Evolutionary conservation across 345 rosid genomes (phyloP).

Genomic region (Excoecaria cochinchinensis): DNA sequence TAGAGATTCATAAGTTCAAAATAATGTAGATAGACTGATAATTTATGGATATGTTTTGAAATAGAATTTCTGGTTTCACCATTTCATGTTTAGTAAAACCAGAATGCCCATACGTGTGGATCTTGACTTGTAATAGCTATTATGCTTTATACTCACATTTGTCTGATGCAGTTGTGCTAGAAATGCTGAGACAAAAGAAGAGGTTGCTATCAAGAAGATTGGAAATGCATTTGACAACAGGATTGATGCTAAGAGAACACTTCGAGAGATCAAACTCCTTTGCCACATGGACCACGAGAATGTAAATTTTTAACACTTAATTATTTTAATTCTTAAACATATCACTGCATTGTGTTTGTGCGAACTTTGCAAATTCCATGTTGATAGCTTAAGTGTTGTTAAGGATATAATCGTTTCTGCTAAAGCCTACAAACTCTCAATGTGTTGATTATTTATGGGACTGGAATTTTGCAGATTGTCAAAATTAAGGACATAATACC

Average conservation of each 20-base stretch:
- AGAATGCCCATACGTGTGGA: background rate
- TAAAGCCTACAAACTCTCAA: background rate
- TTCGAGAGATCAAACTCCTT: conserved; percentile 91
- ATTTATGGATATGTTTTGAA: too few relatives aligned
- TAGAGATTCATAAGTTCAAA: background rate
- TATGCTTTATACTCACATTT: background rate
- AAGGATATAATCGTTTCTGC: background rate
- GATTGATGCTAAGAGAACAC: conserved; percentile 84
- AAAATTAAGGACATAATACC: conserved; percentile 30
- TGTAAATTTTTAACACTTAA: conserved; percentile 26
- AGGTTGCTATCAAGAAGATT: conserved; percentile 29
- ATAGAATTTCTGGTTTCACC: too few relatives aligned
- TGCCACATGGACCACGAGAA: conserved; percentile 90
- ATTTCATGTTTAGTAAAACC: too few relatives aligned
- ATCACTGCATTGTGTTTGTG: background rate
- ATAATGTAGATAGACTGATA: background rate
- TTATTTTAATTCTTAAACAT: background rate
- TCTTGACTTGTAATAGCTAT: background rate
- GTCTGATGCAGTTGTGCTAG: conserved; percentile 19
- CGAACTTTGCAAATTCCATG: background rate
- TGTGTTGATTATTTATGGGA: background rate
- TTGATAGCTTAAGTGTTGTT: background rate
- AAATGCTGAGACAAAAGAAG: conserved; percentile 28
- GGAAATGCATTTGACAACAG: conserved; percentile 59
- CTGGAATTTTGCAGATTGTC: conserved; percentile 18